A percentile compares a stretch with the other conserved stretches of the same genome.
Evolutionary conservation across 164 flowering plant genomes (phyloP).

Genomic region (Vitis rotundifolia): DNA sequence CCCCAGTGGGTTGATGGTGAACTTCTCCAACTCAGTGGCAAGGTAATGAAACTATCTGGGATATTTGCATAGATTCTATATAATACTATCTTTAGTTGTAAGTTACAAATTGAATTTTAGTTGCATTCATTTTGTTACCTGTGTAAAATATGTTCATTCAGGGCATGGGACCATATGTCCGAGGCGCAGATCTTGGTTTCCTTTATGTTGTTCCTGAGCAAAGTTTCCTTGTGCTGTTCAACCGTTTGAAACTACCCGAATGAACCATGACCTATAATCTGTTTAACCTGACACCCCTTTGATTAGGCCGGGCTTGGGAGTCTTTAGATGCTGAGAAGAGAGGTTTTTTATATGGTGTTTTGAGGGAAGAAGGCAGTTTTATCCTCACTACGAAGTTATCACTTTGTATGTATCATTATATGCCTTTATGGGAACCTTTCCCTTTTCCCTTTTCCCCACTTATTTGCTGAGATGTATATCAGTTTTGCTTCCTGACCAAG

Average conservation of each 20-base stretch:
- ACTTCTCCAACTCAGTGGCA: constrained; percentile 88
- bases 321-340: constrained; percentile 4
- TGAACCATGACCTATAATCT: constrained; percentile 25
- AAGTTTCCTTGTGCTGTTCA: constrained; percentile 89
- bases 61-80: neutral
- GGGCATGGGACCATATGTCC: constrained; percentile 83
- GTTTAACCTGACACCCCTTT: neutral
- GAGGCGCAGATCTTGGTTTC: constrained; percentile 94
- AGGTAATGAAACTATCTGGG: constrained; percentile 46
- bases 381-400: neutral
- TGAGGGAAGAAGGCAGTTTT: neutral
- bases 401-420: neutral
- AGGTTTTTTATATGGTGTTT: neutral
- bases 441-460: too few relatives aligned
- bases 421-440: neutral
- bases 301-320: neutral
- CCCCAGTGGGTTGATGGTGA: constrained; percentile 96
- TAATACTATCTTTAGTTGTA: too few relatives aligned
- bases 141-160: constrained; percentile 17
- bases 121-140: neutral
- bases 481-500: constrained; percentile 3
- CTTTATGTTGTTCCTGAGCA: constrained; percentile 79
- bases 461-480: constrained; percentile 2
- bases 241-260: constrained; percentile 83
- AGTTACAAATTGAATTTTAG: too few relatives aligned